phyloP scores from a whole-genome alignment of 805 yeast species.

The Kluyveromyces wickerhamii region DNA sequence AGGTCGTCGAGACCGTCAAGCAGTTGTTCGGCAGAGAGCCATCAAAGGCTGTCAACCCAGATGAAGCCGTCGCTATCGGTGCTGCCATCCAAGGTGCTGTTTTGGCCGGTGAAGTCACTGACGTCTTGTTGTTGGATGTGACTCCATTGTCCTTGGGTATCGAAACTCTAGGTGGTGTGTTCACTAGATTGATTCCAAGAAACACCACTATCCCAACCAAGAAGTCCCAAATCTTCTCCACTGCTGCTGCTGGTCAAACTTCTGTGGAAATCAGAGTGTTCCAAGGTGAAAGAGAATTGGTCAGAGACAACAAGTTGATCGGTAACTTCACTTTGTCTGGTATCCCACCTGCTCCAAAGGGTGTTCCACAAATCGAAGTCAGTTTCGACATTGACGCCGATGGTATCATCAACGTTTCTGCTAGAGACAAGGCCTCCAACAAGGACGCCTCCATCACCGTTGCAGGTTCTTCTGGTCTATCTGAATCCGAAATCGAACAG shows the following conservation, averaged over 20 bases:
- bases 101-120: conserved; percentile 89
- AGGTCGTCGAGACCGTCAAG: conserved; percentile 61
- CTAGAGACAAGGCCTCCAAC: conserved; percentile 87
- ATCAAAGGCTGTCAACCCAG: conserved; percentile 89
- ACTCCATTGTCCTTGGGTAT: conserved; percentile 87
- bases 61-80: conserved; percentile 91
- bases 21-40: conserved; percentile 75
- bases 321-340: conserved; percentile 95
- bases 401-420: conserved; percentile 93
- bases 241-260: conserved; percentile 95
- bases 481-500: conserved; percentile 82
- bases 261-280: conserved; percentile 95
- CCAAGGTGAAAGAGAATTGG: conserved; percentile 99
- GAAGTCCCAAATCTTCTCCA: conserved; percentile 92
- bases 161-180: conserved; percentile 97
- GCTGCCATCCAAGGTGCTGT: conserved; percentile 98
- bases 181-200: conserved; percentile 80
- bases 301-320: conserved; percentile 93
- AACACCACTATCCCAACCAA: conserved; percentile 96
- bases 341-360: conserved; percentile 80
- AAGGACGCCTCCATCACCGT: conserved; percentile 94
- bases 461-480: conserved; percentile 91
- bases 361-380: conserved; percentile 78
- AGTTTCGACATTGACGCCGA: conserved; percentile 95
- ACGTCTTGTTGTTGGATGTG: conserved; percentile 81